These are phyloP conservation scores for Noccaea caerulescens DNA, from an alignment of 345 rosid genomes.

Conservation along the genomic window DNA sequence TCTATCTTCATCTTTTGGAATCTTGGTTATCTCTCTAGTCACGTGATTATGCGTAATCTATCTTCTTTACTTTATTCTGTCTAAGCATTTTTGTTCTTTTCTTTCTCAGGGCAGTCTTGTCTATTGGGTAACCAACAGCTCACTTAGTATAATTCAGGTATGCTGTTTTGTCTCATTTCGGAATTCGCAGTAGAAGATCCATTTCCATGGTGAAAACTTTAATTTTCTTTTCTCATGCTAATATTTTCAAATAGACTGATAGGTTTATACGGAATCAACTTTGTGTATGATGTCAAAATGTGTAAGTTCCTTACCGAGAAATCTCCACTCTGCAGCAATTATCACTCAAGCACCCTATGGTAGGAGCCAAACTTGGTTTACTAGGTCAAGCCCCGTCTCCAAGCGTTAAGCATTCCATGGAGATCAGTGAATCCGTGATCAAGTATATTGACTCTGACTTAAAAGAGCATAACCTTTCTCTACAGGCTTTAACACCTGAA, in stretches of 20 bases:
- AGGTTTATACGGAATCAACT: slow-evolving; percentile 9
- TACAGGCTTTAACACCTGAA: slow-evolving; percentile 56
- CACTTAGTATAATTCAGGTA: slow-evolving; percentile 75
- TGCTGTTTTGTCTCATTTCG: slow-evolving; percentile 21
- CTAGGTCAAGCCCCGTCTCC: slow-evolving; percentile 37
- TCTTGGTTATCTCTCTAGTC: slow-evolving; percentile 2
- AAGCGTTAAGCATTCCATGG: slow-evolving; percentile 30
- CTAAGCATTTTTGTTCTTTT: slow-evolving; percentile 7
- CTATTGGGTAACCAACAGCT: slow-evolving; percentile 88
- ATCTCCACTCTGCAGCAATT: slow-evolving; percentile 62
- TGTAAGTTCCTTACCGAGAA: slow-evolving; percentile 6
- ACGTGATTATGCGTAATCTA: not conserved
- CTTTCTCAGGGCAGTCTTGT: slow-evolving; percentile 79
- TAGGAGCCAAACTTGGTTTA: slow-evolving; percentile 67
- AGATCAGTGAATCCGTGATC: slow-evolving; percentile 40
- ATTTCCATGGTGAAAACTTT: not conserved
- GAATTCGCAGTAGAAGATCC: slow-evolving; percentile 5
- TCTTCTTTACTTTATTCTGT: slow-evolving; percentile 6
- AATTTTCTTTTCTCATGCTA: not conserved
- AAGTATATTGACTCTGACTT: slow-evolving; percentile 44
- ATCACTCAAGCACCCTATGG: slow-evolving; percentile 62
- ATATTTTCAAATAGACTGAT: not conserved
- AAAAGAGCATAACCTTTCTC: slow-evolving; percentile 41
- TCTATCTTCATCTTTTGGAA: slow-evolving; percentile 9
- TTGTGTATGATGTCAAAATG: not conserved